Conservation (phyloP, 2,329 filamentous ascomycete species). For the Phaeosphaeriaceae sp. region DNA sequence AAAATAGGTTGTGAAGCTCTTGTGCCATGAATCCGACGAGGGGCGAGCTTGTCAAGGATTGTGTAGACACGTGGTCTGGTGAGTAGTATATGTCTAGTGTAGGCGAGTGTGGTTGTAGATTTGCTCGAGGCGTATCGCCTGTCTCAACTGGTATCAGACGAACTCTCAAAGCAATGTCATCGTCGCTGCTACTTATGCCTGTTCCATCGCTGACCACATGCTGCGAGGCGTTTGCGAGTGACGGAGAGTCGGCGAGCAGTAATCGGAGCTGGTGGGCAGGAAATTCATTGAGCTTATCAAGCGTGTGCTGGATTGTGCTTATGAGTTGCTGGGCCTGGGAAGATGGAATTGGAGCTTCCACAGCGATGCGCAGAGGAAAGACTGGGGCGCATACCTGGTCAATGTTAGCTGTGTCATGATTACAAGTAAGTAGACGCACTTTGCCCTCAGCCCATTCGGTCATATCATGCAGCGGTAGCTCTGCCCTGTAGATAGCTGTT, state of each 20-base stretch:
- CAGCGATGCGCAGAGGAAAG: slow-evolving; percentile 82
- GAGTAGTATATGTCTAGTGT: slow-evolving; percentile 80
- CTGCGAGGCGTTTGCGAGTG: slow-evolving; percentile 40
- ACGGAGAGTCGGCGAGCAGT: slow-evolving; percentile 57
- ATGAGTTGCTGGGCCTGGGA: slow-evolving; percentile 76
- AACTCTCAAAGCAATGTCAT: slow-evolving; percentile 70
- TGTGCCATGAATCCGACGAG: slow-evolving; percentile 79
- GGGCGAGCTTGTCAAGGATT: slow-evolving; percentile 72
- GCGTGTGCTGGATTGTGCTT: slow-evolving; percentile 79
- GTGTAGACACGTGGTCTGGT: slow-evolving; percentile 69
- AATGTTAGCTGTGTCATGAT: slow-evolving; percentile 8
- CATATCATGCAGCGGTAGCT: slow-evolving; percentile 85
- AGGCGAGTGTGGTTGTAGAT: slow-evolving; percentile 72
- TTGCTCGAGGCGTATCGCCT: slow-evolving; percentile 59
- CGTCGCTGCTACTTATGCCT: slow-evolving; percentile 41
- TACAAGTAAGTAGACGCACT: slow-evolving; percentile 55
- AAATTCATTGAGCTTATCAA: slow-evolving; percentile 88
- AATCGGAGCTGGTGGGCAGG: slow-evolving; percentile 82
- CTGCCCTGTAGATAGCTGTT: slow-evolving; percentile 87
- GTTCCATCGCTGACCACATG: slow-evolving; percentile 40
- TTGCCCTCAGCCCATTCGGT: slow-evolving; percentile 88
- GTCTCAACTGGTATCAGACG: slow-evolving; percentile 70
- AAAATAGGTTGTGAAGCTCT: slow-evolving; percentile 78
- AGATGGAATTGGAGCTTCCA: slow-evolving; percentile 72
- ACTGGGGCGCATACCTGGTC: slow-evolving; percentile 83